phyloP scores from a whole-genome alignment of 1,139 yeast species.

The Yamadazyma spencermartinsiae region DNA sequence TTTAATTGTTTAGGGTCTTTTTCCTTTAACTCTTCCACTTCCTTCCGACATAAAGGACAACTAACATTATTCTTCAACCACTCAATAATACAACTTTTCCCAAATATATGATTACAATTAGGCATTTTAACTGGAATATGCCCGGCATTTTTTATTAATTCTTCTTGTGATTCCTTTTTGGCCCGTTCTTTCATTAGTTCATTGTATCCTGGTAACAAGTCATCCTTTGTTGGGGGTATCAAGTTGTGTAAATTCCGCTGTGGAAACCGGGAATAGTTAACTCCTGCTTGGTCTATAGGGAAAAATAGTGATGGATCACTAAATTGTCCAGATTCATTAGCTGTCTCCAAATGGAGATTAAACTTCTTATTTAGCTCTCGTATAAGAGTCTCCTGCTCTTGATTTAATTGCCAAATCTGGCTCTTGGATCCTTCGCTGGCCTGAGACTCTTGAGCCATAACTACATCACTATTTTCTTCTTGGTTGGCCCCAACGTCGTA shows the following conservation, averaged over 20 bases:
- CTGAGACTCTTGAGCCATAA: too few relatives aligned
- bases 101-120: conserved; percentile 43
- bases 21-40: conserved; percentile 33
- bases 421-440: neutral
- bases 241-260: conserved; percentile 27
- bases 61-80: conserved; percentile 44
- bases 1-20: conserved; percentile 22
- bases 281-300: conserved; percentile 36
- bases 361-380: conserved; percentile 5
- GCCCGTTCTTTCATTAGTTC: conserved; percentile 17
- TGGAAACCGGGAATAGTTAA: conserved; percentile 36
- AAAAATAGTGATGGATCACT: conserved; percentile 42
- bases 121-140: conserved; percentile 49
- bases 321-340: conserved; percentile 18
- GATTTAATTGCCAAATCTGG: too few relatives aligned
- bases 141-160: conserved; percentile 16
- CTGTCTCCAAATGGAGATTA: conserved; percentile 6
- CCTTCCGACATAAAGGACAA: conserved; percentile 49
- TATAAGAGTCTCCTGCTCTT: conserved; percentile 6
- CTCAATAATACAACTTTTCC: conserved; percentile 43
- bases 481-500: conserved; percentile 20
- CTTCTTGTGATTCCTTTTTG: conserved; percentile 13
- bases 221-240: conserved; percentile 25
- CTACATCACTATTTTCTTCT: too few relatives aligned
- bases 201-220: conserved; percentile 34